Evolutionary conservation across 2,329 filamentous ascomycete species (phyloP), one percentile per base, ranked within the genome.

Genomic region (Penicillium sp.): DNA sequence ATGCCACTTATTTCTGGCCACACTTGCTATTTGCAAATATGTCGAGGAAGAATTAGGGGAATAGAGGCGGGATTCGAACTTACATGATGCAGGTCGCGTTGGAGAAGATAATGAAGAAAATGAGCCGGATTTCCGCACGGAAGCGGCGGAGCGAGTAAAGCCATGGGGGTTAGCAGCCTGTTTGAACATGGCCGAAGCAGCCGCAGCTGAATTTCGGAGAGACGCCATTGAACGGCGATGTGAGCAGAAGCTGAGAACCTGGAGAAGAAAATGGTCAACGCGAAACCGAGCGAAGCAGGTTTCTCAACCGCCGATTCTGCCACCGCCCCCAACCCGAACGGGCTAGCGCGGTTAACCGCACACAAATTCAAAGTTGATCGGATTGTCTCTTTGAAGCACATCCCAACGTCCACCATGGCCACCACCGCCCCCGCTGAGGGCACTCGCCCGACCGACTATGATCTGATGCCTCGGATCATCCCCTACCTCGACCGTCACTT

Each of bases 401-500:
- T 52, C 50, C 43, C 29, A 40, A 29, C 46, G 47, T 55, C 65
- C 68, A 75, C 64, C 65, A 81, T 81, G 78, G 76, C 78, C 65
- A 75, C 76, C 65, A 75, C 72, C 58, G 68, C 65, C 53, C 73
- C 75, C 49, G 75, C 76, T 54, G 75, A 77, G 62, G 76, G 76
- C 60, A 71, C 63, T 61, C 76, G 71, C 63, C 73, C 64, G 40
- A 65, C 67, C 47, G 79, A 81, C 68, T 83, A 89, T 76, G 87
- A 86, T 70, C 82, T 97, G 57, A 82, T 96, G 64, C 88, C 89
- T 65, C 90, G 91, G 75, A 79, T 98, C 67, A 87, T 96, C 70
- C 85, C 85, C 61, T 85, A 95, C 72, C 88, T 98, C 72, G 93
- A 96, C 78, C 86, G 93, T 62, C 93, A 98, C 73, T 81, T 98